Evolutionary conservation across 495 filamentous ascomycete species (phyloP).

Genomic region (Xylaria venustula): DNA sequence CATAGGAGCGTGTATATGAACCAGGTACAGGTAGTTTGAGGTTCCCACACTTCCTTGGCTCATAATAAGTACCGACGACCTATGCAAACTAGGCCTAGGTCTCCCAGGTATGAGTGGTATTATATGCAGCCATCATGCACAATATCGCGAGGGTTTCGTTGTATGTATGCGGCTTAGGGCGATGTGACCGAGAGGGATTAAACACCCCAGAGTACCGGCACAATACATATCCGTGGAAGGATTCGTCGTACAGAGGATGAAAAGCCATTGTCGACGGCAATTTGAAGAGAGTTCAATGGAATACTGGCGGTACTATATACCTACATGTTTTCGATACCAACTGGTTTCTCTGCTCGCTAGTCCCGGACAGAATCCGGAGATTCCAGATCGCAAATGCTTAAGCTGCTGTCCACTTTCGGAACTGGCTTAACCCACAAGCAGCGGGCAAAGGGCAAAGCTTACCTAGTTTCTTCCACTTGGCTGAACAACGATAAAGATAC

Average conservation of each 20-base stretch:
- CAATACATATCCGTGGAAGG: too few relatives aligned
- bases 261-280: too few relatives aligned
- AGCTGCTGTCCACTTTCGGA: background rate
- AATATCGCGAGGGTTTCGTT: background rate
- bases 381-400: slow-evolving; percentile 6
- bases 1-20: too few relatives aligned
- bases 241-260: too few relatives aligned
- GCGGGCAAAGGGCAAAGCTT: background rate
- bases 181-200: too few relatives aligned
- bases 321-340: background rate
- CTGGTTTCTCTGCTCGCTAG: background rate
- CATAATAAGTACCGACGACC: background rate
- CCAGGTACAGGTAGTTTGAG: background rate
- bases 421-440: background rate
- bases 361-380: background rate
- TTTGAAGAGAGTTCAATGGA: too few relatives aligned
- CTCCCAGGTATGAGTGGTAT: too few relatives aligned
- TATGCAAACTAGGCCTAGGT: background rate
- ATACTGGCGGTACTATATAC: too few relatives aligned
- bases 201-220: too few relatives aligned
- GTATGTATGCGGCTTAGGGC: too few relatives aligned
- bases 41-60: background rate
- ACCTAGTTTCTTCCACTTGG: background rate
- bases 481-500: background rate
- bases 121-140: background rate